A percentile compares a stretch with the other conserved stretches of the same genome.
Evolutionary conservation across 495 filamentous ascomycete species (phyloP).

Genomic region (Alectoria sarmentosa): DNA sequence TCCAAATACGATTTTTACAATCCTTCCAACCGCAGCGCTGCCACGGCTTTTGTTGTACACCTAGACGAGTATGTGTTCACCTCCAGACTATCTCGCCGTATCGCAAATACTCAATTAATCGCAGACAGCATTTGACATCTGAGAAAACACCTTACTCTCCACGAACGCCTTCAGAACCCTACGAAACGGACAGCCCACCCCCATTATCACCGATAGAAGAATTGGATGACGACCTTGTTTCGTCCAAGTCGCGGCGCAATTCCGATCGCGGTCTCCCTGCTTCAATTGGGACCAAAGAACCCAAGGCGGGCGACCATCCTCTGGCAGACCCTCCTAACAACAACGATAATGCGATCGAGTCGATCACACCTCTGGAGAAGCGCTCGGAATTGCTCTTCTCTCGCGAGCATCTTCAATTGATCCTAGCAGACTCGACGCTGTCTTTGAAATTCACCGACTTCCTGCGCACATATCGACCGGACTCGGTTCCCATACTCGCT

Average conservation of each 20-base stretch:
- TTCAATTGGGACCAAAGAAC: background rate
- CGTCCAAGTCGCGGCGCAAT: background rate
- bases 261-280: constrained; percentile 2
- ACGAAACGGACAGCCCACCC: constrained; percentile 11
- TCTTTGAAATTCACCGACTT: constrained; percentile 58
- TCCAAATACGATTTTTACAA: constrained; percentile 24
- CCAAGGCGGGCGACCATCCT: background rate
- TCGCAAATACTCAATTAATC: constrained; percentile 3
- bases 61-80: constrained; percentile 10
- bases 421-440: constrained; percentile 58
- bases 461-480: constrained; percentile 61
- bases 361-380: constrained; percentile 41
- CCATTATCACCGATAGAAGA: constrained; percentile 24
- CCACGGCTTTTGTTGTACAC: constrained; percentile 12
- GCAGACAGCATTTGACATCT: constrained; percentile 6
- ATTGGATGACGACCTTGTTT: constrained; percentile 15
- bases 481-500: constrained; percentile 58
- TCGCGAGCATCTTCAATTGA: constrained; percentile 50
- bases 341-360: constrained; percentile 12
- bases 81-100: background rate
- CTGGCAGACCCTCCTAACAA: background rate
- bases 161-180: background rate
- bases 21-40: constrained; percentile 9
- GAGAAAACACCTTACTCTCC: background rate
- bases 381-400: constrained; percentile 60